phyloP scores from a whole-genome alignment of 768 basidiomycete species.

The Erythrobasidium yunnanense region DNA sequence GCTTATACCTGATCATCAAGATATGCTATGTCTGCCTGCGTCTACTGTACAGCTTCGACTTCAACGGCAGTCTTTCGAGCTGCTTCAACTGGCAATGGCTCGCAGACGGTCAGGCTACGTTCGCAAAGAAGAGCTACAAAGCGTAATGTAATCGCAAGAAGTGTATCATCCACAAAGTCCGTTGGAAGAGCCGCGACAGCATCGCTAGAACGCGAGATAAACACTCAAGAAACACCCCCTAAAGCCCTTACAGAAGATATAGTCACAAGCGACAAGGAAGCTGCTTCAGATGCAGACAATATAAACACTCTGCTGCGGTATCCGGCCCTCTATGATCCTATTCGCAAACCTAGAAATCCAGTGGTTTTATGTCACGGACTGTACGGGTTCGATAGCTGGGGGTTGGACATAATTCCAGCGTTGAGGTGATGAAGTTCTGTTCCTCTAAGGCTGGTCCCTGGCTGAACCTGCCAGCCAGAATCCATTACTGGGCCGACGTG shows the following conservation, averaged over 20 bases:
- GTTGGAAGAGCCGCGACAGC: no score
- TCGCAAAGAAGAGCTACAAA: no score
- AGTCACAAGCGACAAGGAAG: neutral
- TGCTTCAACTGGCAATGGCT: no score
- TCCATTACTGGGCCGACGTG: conserved; percentile 91
- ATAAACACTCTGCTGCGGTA: conserved; percentile 51
- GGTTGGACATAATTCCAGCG: conserved; percentile 39
- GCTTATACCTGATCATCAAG: no score
- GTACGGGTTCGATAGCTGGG: conserved; percentile 71
- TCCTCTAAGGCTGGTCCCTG: neutral
- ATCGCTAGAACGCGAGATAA: no score
- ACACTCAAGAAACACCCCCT: neutral
- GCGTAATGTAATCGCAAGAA: no score
- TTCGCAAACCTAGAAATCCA: conserved; percentile 70
- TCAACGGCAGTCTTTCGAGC: no score
- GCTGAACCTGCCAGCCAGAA: conserved; percentile 34
- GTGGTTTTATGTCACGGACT: conserved; percentile 75
- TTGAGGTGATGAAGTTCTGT: neutral
- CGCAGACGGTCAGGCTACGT: no score
- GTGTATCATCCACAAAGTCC: no score
- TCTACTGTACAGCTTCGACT: no score
- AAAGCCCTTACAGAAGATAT: conserved; percentile 3
- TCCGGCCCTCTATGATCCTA: conserved; percentile 65
- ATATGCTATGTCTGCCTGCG: no score
- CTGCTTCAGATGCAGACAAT: neutral